Evolutionary conservation across 257 asterid genomes (phyloP), one percentile per base, ranked within the genome.

Genomic region (Fraxinus excelsior): DNA sequence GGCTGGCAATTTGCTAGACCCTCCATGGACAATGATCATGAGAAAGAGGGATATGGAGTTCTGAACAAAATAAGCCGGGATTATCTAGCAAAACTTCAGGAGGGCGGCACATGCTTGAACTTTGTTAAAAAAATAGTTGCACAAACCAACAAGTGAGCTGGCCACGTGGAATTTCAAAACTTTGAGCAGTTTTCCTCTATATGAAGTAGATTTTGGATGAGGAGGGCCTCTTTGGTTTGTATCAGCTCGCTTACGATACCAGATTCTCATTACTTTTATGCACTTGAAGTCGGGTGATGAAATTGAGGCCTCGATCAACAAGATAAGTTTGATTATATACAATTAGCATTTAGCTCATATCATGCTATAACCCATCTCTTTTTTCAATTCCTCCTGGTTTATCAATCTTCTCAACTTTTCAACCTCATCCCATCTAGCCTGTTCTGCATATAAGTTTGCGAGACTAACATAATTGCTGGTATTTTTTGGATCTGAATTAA

Each of bases 381-480:
- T 90, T 87, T 88, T 89, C 83, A 86, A 25, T 40, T 85, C 81
- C 72, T 82, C 87, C 58, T 79, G 76, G 68, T 81, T 86, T 7
- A 90, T 70, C 73, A 84, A 46, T 70, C 82, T 84, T 76, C 97
- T 88, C 86, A 87, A 78, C 82, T 81, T 83, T 82, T 88, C 95
- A 12, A 87, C 96, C 62, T 88, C 94, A 69, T 87, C 83, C 96
- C 96, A 93, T 82, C 90, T 82, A 70, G 95, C 97, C 84, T 88
- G 90, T 37, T 90, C 94, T 5, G 94, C 90, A 37, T 85, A 91
- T 82, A 89, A 79, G 76, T 90, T 91, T 8, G 96, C 89, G 34
- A 88, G 86, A 74, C 81, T 83, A 62, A 90, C 90, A 74, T 82
- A 89, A 58, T 83, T 77, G 85, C 95, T 89, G 9, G 88, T 56